Conservation (phyloP, 805 yeast genomes). For the Sugiyamaella smithiae region DNA sequence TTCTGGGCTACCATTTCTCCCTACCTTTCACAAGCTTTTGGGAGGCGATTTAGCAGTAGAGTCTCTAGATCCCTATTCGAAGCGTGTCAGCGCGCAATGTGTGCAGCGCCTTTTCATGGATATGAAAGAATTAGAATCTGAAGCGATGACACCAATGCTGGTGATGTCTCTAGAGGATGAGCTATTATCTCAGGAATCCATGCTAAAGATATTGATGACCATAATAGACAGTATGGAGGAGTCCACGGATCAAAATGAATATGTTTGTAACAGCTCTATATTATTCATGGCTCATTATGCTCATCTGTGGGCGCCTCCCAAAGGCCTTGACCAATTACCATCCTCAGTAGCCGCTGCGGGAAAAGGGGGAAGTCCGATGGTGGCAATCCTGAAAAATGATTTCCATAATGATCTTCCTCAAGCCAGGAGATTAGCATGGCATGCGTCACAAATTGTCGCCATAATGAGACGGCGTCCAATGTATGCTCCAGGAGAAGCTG, state of each 20-base stretch:
- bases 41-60: not conserved
- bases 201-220: not conserved
- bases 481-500: constrained; percentile 24
- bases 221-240: not conserved
- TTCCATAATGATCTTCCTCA: constrained; percentile 17
- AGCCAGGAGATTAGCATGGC: constrained; percentile 25
- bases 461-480: constrained; percentile 16
- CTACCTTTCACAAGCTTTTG: constrained; percentile 13
- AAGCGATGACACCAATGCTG: constrained; percentile 4
- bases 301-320: constrained; percentile 11
- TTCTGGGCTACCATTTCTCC: constrained; percentile 12
- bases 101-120: constrained; percentile 24
- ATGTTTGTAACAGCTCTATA: not conserved
- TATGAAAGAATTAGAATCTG: constrained; percentile 23
- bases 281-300: constrained; percentile 2
- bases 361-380: not conserved
- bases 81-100: constrained; percentile 23
- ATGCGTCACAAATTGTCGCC: constrained; percentile 25
- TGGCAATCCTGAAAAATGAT: constrained; percentile 2
- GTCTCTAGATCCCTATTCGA: constrained; percentile 9
- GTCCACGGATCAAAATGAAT: not conserved
- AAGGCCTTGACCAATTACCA: constrained; percentile 18
- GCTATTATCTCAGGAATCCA: not conserved
- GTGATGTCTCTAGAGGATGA: not conserved
- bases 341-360: constrained; percentile 9